Percentiles rank a stretch among this genome's conserved stretches.
These are phyloP conservation scores for Capsicum pubescens DNA, from an alignment of 257 asterid genomes.

Conservation along the genomic window DNA sequence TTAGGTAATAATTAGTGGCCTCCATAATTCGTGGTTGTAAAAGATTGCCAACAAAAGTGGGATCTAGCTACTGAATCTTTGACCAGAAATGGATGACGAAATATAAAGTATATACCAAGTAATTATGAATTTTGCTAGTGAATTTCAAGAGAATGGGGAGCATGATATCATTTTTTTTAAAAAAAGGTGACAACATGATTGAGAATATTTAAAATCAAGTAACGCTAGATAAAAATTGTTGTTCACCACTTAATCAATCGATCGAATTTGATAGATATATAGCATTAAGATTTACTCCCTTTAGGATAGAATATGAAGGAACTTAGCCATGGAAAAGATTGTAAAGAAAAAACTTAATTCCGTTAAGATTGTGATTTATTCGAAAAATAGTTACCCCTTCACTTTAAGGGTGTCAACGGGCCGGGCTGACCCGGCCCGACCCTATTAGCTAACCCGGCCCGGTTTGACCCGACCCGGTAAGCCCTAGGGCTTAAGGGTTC, in stretches of 20 bases:
- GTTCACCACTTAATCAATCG: background rate
- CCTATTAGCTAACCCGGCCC: too few relatives aligned
- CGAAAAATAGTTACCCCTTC: too few relatives aligned
- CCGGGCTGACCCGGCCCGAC: too few relatives aligned
- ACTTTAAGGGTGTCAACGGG: too few relatives aligned
- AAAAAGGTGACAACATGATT: background rate
- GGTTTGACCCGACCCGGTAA: too few relatives aligned
- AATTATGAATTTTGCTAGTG: background rate
- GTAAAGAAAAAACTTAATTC: background rate
- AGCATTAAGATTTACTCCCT: background rate
- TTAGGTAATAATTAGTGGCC: background rate
- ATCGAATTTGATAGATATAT: background rate
- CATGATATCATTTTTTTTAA: background rate
- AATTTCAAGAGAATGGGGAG: background rate
- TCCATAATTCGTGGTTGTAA: constrained; percentile 8
- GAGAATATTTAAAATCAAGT: background rate
- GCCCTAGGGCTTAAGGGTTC: too few relatives aligned
- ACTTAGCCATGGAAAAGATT: background rate
- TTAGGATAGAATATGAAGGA: background rate
- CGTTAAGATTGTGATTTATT: too few relatives aligned
- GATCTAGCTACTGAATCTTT: constrained; percentile 31
- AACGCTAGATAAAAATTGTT: background rate
- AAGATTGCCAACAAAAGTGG: constrained; percentile 20
- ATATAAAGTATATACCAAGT: background rate
- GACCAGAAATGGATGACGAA: constrained; percentile 27